Conservation (phyloP, 257 asterid species). For the Scutellaria galericulata region DNA sequence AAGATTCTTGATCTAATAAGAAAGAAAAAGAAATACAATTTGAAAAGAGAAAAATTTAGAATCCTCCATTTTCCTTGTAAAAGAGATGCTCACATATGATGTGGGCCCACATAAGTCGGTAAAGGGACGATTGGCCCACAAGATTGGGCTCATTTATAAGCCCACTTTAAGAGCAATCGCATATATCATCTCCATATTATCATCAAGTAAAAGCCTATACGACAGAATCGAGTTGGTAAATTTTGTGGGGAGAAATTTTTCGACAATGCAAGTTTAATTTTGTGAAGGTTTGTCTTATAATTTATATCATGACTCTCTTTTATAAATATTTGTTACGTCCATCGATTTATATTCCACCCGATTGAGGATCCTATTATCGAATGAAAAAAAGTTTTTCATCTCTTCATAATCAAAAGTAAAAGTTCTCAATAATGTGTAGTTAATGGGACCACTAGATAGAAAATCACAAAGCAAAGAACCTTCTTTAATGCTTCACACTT, state of each 20-base stretch:
- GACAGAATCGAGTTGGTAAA: too few species aligned
- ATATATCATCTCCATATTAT: too few species aligned
- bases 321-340: too few species aligned
- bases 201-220: neutral
- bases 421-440: constrained; percentile 20
- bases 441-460: constrained; percentile 24
- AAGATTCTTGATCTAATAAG: neutral
- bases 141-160: constrained; percentile 25
- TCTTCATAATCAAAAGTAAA: neutral
- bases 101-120: constrained; percentile 26
- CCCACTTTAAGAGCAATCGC: constrained; percentile 16
- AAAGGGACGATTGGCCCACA: constrained; percentile 20
- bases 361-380: too few species aligned
- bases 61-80: constrained; percentile 1
- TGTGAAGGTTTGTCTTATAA: too few species aligned
- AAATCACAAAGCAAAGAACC: constrained; percentile 26
- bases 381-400: too few species aligned
- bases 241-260: too few species aligned
- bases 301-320: too few species aligned
- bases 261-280: too few species aligned
- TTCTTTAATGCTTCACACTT: constrained; percentile 25
- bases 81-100: neutral
- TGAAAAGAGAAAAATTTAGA: neutral
- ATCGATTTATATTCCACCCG: too few species aligned
- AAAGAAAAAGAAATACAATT: constrained; percentile 19